Evolutionary conservation across 2,329 filamentous ascomycete genomes (phyloP).

Genomic region (Colletotrichum theobromicola): DNA sequence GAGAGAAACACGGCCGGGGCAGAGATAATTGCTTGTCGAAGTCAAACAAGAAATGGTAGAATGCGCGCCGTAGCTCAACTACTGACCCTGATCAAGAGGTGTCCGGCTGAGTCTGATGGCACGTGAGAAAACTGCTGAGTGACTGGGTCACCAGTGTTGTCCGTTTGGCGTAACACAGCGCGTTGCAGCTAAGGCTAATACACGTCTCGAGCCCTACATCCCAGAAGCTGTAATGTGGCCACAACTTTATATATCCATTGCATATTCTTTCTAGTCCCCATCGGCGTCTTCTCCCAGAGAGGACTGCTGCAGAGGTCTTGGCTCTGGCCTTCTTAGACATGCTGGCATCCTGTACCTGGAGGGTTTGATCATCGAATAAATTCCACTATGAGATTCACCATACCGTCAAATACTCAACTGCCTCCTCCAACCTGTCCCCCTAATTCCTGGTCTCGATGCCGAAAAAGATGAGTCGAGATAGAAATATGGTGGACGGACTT

Average conservation of each 20-base stretch:
- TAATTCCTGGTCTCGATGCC: constrained; percentile 11
- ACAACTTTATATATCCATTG: constrained; percentile 20
- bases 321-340: not conserved
- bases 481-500: not conserved
- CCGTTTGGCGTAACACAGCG: not conserved
- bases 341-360: not conserved
- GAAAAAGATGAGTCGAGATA: not conserved
- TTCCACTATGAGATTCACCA: not conserved
- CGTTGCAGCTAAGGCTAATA: constrained; percentile 16
- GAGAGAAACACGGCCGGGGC: too few species aligned
- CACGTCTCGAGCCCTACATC: constrained; percentile 9
- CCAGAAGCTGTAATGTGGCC: constrained; percentile 8
- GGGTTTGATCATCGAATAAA: not conserved
- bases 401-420: not conserved
- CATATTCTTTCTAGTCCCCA: constrained; percentile 18
- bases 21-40: too few species aligned
- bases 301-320: not conserved
- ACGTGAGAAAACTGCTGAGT: too few species aligned
- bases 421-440: not conserved
- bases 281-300: not conserved
- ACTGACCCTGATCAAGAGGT: too few species aligned
- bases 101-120: too few species aligned
- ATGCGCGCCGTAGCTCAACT: fast-evolving
- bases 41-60: too few species aligned
- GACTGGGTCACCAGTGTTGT: too few species aligned